phyloP scores from a whole-genome alignment of 2,329 filamentous ascomycete genomes.

The Aaosphaeria pasadenensis region DNA sequence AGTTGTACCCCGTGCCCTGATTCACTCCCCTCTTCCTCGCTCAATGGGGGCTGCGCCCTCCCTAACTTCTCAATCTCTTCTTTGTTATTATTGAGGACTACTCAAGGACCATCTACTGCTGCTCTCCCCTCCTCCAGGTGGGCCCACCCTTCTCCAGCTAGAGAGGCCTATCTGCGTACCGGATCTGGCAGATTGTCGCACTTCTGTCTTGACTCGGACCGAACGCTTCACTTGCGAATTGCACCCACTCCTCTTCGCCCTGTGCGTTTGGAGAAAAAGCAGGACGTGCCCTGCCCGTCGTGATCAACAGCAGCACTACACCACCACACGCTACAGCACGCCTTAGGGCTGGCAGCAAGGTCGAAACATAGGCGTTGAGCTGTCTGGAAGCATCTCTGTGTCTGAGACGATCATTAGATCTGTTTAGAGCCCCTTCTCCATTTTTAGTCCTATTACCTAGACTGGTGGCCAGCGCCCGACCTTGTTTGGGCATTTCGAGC shows the following conservation, averaged over 20 bases:
- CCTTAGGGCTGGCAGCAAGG: slow-evolving; percentile 25
- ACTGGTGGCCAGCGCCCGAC: slow-evolving; percentile 16
- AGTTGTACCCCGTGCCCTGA: too few relatives aligned
- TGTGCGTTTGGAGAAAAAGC: slow-evolving; percentile 18
- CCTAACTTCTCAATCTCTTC: too few relatives aligned
- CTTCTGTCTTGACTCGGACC: slow-evolving; percentile 32
- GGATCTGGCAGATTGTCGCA: slow-evolving; percentile 30
- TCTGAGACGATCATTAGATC: slow-evolving; percentile 2
- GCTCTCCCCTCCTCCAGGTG: too few relatives aligned
- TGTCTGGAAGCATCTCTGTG: slow-evolving; percentile 30
- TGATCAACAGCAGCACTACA: too few relatives aligned
- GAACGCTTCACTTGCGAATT: slow-evolving; percentile 31
- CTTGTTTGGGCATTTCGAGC: slow-evolving; percentile 24
- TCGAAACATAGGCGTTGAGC: slow-evolving; percentile 29
- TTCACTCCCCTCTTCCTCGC: too few relatives aligned
- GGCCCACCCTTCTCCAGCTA: too few relatives aligned
- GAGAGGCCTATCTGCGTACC: not conserved
- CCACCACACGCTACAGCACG: slow-evolving; percentile 8
- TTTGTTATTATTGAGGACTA: too few relatives aligned
- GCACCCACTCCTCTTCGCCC: slow-evolving; percentile 28
- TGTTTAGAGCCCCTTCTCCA: too few relatives aligned
- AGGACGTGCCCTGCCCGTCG: too few relatives aligned
- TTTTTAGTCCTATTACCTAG: slow-evolving; percentile 8
- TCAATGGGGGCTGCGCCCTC: too few relatives aligned
- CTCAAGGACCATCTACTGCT: too few relatives aligned